Conservation (phyloP, 2,329 filamentous ascomycete genomes). For the Stachybotrys chartarum region DNA sequence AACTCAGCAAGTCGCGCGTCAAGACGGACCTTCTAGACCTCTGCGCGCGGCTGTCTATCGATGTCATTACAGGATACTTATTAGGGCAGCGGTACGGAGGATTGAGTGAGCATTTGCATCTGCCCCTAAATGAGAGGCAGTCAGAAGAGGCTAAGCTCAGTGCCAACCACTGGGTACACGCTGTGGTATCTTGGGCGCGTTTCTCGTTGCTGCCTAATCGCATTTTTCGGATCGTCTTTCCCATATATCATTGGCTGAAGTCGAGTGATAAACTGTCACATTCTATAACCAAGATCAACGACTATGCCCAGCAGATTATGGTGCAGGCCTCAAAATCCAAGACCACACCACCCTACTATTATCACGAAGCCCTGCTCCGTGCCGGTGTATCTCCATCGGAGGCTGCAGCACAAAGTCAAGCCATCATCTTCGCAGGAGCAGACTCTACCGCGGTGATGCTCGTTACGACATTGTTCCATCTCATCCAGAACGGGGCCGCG, state of each 20-base stretch:
- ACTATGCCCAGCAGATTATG: conserved; percentile 8
- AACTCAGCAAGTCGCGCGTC: not conserved
- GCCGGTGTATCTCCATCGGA: conserved; percentile 12
- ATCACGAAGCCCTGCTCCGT: not conserved
- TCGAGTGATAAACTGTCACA: not conserved
- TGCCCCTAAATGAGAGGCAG: not conserved
- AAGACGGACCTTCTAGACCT: conserved; percentile 38
- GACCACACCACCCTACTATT: not conserved
- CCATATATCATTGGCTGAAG: not conserved
- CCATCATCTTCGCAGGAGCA: conserved; percentile 47
- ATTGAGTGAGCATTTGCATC: not conserved
- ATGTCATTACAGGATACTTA: conserved; percentile 46
- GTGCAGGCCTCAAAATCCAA: not conserved
- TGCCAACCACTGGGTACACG: conserved; percentile 37
- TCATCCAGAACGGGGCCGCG: not conserved
- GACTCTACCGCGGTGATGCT: conserved; percentile 46
- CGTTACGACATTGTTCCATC: conserved; percentile 34
- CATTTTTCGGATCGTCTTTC: not conserved
- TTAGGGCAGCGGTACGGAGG: conserved; percentile 39
- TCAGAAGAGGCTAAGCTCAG: conserved; percentile 2
- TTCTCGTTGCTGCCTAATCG: not conserved
- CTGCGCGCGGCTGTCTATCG: conserved; percentile 41
- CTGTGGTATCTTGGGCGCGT: conserved; percentile 41
- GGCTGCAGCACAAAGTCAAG: conserved; percentile 43
- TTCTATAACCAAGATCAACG: conserved; percentile 16